Evolutionary conservation across 2,329 filamentous ascomycete genomes (phyloP).

Genomic region (Akanthomyces muscarius): DNA sequence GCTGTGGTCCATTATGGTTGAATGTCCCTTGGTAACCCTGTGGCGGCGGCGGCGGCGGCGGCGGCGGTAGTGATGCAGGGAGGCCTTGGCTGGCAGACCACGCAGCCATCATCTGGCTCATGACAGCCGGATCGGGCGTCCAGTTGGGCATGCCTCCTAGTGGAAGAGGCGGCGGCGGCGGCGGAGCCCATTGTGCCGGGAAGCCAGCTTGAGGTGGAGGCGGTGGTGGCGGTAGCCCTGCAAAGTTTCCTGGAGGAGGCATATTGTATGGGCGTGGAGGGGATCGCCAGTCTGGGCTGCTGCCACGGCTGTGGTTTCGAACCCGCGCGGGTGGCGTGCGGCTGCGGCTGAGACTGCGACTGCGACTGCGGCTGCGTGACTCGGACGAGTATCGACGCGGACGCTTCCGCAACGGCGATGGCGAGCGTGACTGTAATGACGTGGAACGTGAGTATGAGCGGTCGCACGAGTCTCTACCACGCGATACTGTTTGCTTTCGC

Average conservation of each 20-base stretch:
- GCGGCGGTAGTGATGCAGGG: constrained; percentile 21
- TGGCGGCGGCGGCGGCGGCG: neutral
- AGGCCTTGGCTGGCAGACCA: constrained; percentile 8
- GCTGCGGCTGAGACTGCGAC: constrained; percentile 26
- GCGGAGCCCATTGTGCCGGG: constrained; percentile 39
- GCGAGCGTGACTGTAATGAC: constrained; percentile 26
- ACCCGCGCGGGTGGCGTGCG: constrained; percentile 21
- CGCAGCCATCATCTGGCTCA: constrained; percentile 18
- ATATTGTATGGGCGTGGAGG: constrained; percentile 28
- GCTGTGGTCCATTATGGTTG: neutral
- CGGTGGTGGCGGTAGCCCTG: constrained; percentile 24
- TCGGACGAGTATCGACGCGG: constrained; percentile 24
- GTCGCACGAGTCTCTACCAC: constrained; percentile 8
- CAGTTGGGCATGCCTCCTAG: constrained; percentile 20
- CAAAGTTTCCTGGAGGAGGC: constrained; percentile 26
- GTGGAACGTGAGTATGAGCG: constrained; percentile 33
- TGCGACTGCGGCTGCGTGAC: constrained; percentile 26
- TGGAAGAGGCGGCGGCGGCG: constrained; percentile 32
- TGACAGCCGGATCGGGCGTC: constrained; percentile 19
- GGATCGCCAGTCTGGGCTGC: constrained; percentile 26
- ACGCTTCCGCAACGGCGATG: constrained; percentile 31
- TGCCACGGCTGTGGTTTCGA: constrained; percentile 30
- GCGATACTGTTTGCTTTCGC: constrained; percentile 21
- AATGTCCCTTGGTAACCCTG: neutral
- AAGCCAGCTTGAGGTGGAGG: constrained; percentile 35